phyloP scores from a whole-genome alignment of 1,139 yeast species.

The Neolecta irregularis region DNA sequence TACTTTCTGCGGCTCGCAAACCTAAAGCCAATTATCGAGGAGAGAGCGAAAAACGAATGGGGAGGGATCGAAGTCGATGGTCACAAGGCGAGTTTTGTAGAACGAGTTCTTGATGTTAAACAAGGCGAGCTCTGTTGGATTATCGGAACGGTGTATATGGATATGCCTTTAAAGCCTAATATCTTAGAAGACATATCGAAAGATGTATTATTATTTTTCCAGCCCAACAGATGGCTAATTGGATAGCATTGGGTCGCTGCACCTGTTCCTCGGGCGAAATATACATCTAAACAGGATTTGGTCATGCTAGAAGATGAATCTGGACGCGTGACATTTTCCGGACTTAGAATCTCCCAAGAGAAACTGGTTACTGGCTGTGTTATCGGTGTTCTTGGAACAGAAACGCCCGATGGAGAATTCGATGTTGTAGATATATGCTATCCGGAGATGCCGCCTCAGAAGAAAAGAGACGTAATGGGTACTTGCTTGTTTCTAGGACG shows the following conservation, averaged over 20 bases:
- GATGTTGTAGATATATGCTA: slow-evolving; percentile 66
- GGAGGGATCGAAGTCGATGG: slow-evolving; percentile 29
- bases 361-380: slow-evolving; percentile 74
- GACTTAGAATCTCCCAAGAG: slow-evolving; percentile 39
- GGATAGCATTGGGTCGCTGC: slow-evolving; percentile 27
- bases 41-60: slow-evolving; percentile 38
- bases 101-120: slow-evolving; percentile 62
- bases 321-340: slow-evolving; percentile 66
- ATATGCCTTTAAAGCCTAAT: slow-evolving; percentile 70
- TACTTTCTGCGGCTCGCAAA: slow-evolving; percentile 48
- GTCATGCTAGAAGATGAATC: slow-evolving; percentile 82
- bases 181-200: slow-evolving; percentile 64
- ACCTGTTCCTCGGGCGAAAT: slow-evolving; percentile 29
- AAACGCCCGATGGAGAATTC: slow-evolving; percentile 67
- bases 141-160: slow-evolving; percentile 78
- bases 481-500: background rate
- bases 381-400: slow-evolving; percentile 75
- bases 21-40: slow-evolving; percentile 40
- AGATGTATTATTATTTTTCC: slow-evolving; percentile 12
- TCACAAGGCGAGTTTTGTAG: slow-evolving; percentile 21
- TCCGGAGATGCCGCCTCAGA: slow-evolving; percentile 51
- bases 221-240: background rate
- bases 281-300: slow-evolving; percentile 41
- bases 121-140: slow-evolving; percentile 68
- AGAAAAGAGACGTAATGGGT: background rate